Evolutionary conservation across 1,284 basidiomycete species (phyloP), one percentile per base, ranked within the genome.

Genomic region (Trichosporon ovoides): DNA sequence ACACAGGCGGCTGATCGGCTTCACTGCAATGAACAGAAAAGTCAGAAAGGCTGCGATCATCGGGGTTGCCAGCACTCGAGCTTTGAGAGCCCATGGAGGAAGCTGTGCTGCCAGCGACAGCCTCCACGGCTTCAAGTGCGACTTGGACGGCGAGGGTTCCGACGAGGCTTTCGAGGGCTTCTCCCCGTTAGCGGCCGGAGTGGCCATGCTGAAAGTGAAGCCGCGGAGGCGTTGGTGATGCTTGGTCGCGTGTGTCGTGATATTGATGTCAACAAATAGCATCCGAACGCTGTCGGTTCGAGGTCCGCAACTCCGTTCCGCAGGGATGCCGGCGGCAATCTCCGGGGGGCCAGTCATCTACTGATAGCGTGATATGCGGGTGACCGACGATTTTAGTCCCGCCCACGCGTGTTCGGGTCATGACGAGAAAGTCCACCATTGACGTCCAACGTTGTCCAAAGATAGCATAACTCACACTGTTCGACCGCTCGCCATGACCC

Each of bases 21-120:
- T 52, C 18, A 75, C 66, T 33, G 68, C 71, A 20, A 71, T 65
- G 40, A 71, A 69, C 24, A 72, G 38, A 52, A 73, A 76, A 31
- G 69, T 67, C 13, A 78, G 56, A 49, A 64, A 61, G 3, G 55
- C 57, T 10, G 58, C 58, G 10, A 61, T 46, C 3, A 59, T 43
- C 3, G 63, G 63, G 2, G 63, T 53, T 3, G 36, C 36, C 24
- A 64, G 38, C 10, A 33, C 28, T 2, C 60, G 57, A 11, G 43
- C 43, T 22, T 57, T 56, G 19, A 36, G 36, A 11, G 55, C 57
- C 57, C 60, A 61, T 3, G 62, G 54, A 19, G 62, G 56, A 11
- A 63, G 52, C 33, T 33, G 35, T 18, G 31, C 33, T 18, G 49
- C 34, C 49, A 51, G 34, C 7, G 56, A 57, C 28, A 52, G 22